Percentiles rank a stretch among this genome's conserved stretches.
These are phyloP conservation scores for Croton laevigatus DNA, from an alignment of 441 rosid genomes.

Conservation along the genomic window DNA sequence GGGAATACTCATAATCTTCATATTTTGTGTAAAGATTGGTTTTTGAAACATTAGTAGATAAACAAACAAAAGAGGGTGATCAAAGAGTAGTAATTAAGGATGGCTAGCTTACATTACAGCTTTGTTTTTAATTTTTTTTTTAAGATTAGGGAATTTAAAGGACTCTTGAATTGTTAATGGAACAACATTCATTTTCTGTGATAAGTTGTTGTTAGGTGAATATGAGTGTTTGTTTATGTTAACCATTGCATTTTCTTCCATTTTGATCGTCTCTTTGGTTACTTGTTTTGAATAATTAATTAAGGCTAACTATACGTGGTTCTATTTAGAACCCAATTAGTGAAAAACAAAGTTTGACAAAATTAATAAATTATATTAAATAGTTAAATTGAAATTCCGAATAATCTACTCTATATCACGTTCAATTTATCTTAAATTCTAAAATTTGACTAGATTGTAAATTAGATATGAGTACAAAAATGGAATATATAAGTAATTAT, in stretches of 20 bases:
- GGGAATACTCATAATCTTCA: constrained; percentile 5
- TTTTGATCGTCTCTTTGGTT: no score
- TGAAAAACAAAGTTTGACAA: no score
- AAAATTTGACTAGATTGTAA: no score
- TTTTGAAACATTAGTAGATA: constrained; percentile 12
- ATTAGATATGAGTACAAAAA: no score
- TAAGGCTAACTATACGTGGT: no score
- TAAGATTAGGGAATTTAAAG: neutral
- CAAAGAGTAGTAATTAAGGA: constrained; percentile 6
- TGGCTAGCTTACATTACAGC: constrained; percentile 7
- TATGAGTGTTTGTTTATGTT: neutral
- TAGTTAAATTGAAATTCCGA: no score
- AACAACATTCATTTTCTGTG: constrained; percentile 23
- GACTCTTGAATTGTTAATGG: constrained; percentile 10
- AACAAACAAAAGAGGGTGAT: constrained; percentile 14
- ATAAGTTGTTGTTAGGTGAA: constrained; percentile 19
- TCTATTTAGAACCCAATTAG: neutral
- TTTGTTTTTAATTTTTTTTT: constrained; percentile 6
- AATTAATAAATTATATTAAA: no score
- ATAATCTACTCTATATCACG: no score
- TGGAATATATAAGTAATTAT: no score
- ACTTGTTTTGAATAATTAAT: no score
- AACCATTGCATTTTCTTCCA: no score
- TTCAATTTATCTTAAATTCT: no score
- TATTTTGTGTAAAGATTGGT: constrained; percentile 14